Base-by-base conservation (phyloP, 495 filamentous ascomycete genomes). In the Penicillium canescens region DNA sequence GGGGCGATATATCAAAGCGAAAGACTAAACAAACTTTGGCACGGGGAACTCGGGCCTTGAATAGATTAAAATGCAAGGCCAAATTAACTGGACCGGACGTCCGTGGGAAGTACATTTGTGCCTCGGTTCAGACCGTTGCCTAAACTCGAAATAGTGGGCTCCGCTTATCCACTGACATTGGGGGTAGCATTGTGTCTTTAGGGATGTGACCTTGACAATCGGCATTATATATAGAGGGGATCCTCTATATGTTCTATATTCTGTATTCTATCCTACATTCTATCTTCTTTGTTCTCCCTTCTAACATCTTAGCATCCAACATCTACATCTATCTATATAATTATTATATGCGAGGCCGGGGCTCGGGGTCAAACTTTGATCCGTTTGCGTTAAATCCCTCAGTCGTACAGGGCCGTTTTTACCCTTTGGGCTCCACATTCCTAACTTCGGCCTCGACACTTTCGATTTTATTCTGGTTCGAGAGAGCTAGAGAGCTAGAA, bases 31-130 rank as follows among this genome's bases (percentile, higher is more conserved):
- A 31, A 7, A 31, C 6, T 31, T 31, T 10, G 28, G 28, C 28
- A 31, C 28, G 28, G 28, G 28, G 28, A 5, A 31, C 28, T 31
- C 28, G 28, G 28, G 28, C 28, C 28, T 31, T 7, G 28, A 4
- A 26, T 26, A 31, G 6, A 31, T 31, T 31, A 31, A 26, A 26
- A 31, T 31, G 4, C 2, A 10, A 18, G 1, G 18, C 18, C 18
- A 18, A 18, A 18, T 18, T 18, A 18, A 63, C 34, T 63, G 62
- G 62, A 49, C 56, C 62, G 62, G 62, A 63, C 44, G 43, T 65
- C 62, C 62, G 60, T 50, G 21, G 59, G 58, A 26, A 40, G 18
- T 18, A 18, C 18, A 42, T 23, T 11, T 24, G 7, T 31, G 28
- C 28, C 28, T 31, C 28, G 28, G 28, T 9, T 31, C 28, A 31